phyloP scores from a whole-genome alignment of 192 early-diverging fungal genomes.

The Umbelopsis sp. region DNA sequence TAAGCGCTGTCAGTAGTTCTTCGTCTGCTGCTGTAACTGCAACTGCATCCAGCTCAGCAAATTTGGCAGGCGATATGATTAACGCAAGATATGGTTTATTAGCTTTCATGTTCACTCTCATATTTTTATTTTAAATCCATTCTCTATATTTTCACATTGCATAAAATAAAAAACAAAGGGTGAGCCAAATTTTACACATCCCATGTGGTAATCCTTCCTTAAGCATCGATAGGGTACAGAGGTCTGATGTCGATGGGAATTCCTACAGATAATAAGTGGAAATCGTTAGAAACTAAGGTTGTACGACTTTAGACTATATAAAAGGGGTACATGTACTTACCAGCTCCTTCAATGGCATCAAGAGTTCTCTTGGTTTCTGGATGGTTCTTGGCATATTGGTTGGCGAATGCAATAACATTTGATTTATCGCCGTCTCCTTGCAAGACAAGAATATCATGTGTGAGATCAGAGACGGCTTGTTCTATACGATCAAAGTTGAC shows the following conservation, averaged over 20 bases:
- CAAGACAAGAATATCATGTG: constrained; percentile 65
- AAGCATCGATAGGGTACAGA: constrained; percentile 32
- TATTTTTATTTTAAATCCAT: background rate
- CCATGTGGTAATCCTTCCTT: constrained; percentile 38
- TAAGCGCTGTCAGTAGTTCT: background rate
- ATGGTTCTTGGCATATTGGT: constrained; percentile 52
- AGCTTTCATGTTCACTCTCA: background rate
- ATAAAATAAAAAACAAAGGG: too few relatives aligned
- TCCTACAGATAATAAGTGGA: constrained; percentile 5
- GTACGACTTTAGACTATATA: background rate
- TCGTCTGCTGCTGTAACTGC: background rate
- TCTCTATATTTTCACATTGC: too few relatives aligned
- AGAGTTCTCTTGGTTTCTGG: constrained; percentile 55
- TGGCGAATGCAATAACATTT: constrained; percentile 57
- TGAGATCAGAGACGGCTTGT: constrained; percentile 58
- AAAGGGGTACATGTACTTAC: constrained; percentile 10
- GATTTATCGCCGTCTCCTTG: constrained; percentile 73
- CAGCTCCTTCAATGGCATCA: constrained; percentile 48
- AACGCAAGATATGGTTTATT: background rate
- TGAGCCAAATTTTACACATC: too few relatives aligned
- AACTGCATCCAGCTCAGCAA: background rate
- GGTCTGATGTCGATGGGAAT: constrained; percentile 43
- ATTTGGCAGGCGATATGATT: background rate
- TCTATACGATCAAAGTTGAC: constrained; percentile 63
- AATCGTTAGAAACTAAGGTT: background rate